Evolutionary conservation across 2,329 filamentous ascomycete species (phyloP).

Genomic region (Alternaria sp.): DNA sequence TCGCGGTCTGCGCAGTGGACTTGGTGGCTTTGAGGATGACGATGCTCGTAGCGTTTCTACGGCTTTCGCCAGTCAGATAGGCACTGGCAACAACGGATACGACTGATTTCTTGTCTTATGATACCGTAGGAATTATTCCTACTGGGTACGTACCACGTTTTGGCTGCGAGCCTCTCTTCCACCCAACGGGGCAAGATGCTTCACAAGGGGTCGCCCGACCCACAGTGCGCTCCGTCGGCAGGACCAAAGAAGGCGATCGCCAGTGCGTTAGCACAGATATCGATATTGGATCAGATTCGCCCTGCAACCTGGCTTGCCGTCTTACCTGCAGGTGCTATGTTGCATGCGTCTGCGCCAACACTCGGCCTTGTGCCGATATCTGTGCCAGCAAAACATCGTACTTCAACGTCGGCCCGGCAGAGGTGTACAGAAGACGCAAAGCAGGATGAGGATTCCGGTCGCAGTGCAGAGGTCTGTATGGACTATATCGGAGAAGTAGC

Average conservation of each 20-base stretch:
- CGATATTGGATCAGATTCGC: constrained; percentile 6
- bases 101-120: constrained; percentile 55
- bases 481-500: neutral
- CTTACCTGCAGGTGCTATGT: neutral
- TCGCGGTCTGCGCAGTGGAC: constrained; percentile 48
- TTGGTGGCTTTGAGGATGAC: constrained; percentile 72
- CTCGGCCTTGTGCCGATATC: neutral
- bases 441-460: neutral
- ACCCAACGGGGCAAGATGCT: constrained; percentile 4
- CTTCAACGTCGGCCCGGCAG: neutral
- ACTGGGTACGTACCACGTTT: constrained; percentile 7
- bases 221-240: constrained; percentile 1
- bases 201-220: neutral
- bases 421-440: neutral
- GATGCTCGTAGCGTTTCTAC: constrained; percentile 96
- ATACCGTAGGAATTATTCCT: constrained; percentile 3
- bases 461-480: neutral
- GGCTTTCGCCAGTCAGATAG: constrained; percentile 94
- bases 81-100: constrained; percentile 67
- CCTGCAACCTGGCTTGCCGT: constrained; percentile 1
- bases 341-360: neutral
- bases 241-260: constrained; percentile 5
- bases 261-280: constrained; percentile 16
- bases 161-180: constrained; percentile 17
- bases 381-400: neutral